Percentiles rank a stretch among this genome's conserved stretches.
phyloP scores from a whole-genome alignment of 805 yeast species.

The Pichia gijzeniarum region DNA sequence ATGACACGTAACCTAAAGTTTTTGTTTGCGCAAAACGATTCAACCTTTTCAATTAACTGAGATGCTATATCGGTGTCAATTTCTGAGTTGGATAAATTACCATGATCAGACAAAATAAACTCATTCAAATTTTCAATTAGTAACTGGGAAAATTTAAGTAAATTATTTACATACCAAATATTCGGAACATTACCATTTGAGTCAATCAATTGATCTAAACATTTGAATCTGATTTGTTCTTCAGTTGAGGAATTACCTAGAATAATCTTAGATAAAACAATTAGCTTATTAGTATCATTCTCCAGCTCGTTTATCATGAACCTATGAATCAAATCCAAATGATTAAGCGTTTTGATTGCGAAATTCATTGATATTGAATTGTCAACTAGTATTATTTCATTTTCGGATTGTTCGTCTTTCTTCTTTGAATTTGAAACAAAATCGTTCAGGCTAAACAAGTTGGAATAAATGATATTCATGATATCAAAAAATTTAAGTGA shows the following conservation, averaged over 20 bases:
- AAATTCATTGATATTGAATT: constrained; percentile 14
- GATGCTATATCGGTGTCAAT: constrained; percentile 20
- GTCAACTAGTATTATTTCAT: constrained; percentile 4
- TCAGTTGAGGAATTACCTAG: constrained; percentile 13
- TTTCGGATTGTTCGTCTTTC: constrained; percentile 16
- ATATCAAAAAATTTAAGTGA: constrained; percentile 25
- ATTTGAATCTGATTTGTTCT: constrained; percentile 15
- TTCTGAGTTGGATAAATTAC: constrained; percentile 18
- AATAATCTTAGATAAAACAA: constrained; percentile 25
- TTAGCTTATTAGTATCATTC: constrained; percentile 30
- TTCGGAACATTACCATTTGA: constrained; percentile 11
- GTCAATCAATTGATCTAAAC: constrained; percentile 16
- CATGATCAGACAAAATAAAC: constrained; percentile 28
- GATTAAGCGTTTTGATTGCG: constrained; percentile 22
- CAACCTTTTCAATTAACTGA: constrained; percentile 30
- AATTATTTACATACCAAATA: constrained; percentile 24
- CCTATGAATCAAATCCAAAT: constrained; percentile 25
- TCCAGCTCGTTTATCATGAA: constrained; percentile 28
- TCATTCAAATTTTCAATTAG: constrained; percentile 28
- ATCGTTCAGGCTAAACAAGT: constrained; percentile 20
- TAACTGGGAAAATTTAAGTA: constrained; percentile 25
- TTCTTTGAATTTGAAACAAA: constrained; percentile 11
- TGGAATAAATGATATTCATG: constrained; percentile 19
- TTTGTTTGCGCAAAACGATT: constrained; percentile 33
- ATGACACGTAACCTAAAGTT: constrained; percentile 37